Evolutionary conservation across 1,284 basidiomycete species (phyloP).

Genomic region (Heterobasidion annosum): DNA sequence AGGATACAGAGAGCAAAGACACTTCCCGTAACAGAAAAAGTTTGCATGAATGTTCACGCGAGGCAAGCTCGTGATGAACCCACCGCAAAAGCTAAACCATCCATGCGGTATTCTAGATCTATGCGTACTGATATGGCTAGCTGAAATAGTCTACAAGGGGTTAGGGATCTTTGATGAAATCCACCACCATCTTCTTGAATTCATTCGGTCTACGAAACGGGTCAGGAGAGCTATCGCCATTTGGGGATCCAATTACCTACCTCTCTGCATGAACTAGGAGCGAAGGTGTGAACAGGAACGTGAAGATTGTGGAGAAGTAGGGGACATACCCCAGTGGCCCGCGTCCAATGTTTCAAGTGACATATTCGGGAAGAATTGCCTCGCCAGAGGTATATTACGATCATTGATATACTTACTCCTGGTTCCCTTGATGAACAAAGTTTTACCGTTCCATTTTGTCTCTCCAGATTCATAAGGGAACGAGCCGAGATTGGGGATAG

Average conservation of each 20-base stretch:
- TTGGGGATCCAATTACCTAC: conserved; percentile 21
- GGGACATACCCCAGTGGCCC: conserved; percentile 57
- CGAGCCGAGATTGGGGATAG: conserved; percentile 59
- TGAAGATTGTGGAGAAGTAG: background rate
- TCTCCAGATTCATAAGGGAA: conserved; percentile 67
- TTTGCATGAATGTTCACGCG: too few relatives aligned
- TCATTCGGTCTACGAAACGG: conserved; percentile 31
- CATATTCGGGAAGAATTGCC: conserved; percentile 63
- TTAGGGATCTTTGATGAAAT: conserved; percentile 22
- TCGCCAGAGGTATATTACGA: conserved; percentile 46
- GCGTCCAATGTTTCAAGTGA: conserved; percentile 45
- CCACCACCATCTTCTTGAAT: conserved; percentile 31
- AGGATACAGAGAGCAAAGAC: too few relatives aligned
- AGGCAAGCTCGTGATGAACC: too few relatives aligned
- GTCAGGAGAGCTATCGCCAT: background rate
- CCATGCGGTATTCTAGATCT: too few relatives aligned
- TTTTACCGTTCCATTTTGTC: conserved; percentile 47
- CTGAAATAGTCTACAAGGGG: too few relatives aligned
- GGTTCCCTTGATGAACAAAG: conserved; percentile 73
- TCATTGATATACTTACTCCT: conserved; percentile 77
- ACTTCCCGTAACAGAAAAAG: too few relatives aligned
- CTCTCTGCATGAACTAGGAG: conserved; percentile 48
- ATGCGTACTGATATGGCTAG: too few relatives aligned
- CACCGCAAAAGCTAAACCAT: too few relatives aligned
- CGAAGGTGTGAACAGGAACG: background rate